A percentile compares a stretch with the other conserved stretches of the same genome.
phyloP scores from a whole-genome alignment of 345 rosid genomes.

The Hibiscus mutabilis region DNA sequence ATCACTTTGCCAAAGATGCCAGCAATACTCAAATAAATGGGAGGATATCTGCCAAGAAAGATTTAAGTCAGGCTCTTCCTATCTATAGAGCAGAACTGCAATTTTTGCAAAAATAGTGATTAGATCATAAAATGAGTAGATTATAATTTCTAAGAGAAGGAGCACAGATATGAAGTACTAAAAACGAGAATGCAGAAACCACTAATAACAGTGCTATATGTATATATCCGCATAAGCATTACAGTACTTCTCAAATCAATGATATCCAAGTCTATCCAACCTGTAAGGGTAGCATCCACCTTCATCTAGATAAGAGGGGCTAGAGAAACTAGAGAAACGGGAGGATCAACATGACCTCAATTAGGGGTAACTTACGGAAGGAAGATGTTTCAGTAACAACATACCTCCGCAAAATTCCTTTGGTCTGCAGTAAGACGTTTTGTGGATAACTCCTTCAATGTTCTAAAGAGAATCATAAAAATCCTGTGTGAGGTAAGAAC shows the following conservation, averaged over 20 bases:
- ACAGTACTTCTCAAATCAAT: neutral
- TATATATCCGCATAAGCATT: neutral
- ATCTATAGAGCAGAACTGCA: neutral
- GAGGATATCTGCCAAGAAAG: constrained; percentile 73
- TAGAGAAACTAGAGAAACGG: neutral
- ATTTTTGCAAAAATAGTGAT: constrained; percentile 10
- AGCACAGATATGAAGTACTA: neutral
- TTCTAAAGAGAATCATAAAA: constrained; percentile 83
- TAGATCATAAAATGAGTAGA: neutral
- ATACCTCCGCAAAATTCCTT: constrained; percentile 74
- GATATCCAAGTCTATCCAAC: neutral
- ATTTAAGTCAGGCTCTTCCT: constrained; percentile 14
- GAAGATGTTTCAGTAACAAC: constrained; percentile 6
- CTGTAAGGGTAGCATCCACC: neutral
- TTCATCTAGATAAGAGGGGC: neutral
- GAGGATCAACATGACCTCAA: neutral
- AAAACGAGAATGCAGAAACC: neutral
- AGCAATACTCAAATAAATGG: constrained; percentile 74
- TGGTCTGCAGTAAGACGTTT: constrained; percentile 94
- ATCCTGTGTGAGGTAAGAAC: constrained; percentile 84
- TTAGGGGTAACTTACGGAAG: neutral
- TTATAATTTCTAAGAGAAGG: neutral
- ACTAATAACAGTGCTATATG: neutral
- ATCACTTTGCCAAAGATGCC: constrained; percentile 98
- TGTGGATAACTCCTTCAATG: constrained; percentile 86